A percentile compares a stretch with the other conserved stretches of the same genome.
Evolutionary conservation across 371 early-diverging fungal genomes (phyloP).

Genomic region (Circinella minor): DNA sequence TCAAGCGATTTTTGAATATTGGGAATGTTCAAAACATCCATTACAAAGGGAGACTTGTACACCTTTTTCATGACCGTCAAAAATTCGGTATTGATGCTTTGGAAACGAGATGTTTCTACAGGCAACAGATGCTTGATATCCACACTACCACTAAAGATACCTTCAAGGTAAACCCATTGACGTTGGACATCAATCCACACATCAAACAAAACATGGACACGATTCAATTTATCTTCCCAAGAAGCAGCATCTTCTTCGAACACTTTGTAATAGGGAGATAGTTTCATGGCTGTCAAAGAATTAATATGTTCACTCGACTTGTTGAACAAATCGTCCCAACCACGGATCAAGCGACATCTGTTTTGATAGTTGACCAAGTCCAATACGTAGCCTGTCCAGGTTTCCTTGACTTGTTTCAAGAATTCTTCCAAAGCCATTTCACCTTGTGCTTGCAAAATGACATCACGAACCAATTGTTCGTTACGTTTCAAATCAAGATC

Average conservation of each 20-base stretch:
- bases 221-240: slow-evolving; percentile 97
- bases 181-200: slow-evolving; percentile 99
- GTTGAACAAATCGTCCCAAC: slow-evolving; percentile 97
- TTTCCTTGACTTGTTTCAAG: slow-evolving; percentile 87
- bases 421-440: slow-evolving; percentile 99
- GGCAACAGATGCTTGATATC: slow-evolving; percentile 98
- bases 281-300: slow-evolving; percentile 95
- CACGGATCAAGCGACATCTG: slow-evolving; percentile 93
- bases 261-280: slow-evolving; percentile 96
- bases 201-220: slow-evolving; percentile 95
- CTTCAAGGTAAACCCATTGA: slow-evolving; percentile 99
- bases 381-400: slow-evolving; percentile 90
- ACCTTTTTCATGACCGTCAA: slow-evolving; percentile 97
- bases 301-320: slow-evolving; percentile 96
- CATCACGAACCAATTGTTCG: slow-evolving; percentile 83
- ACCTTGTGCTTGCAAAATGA: slow-evolving; percentile 93
- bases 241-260: slow-evolving; percentile 96
- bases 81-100: slow-evolving; percentile 97
- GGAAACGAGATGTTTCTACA: slow-evolving; percentile 93
- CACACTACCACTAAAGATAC: slow-evolving; percentile 94
- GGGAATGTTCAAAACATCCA: slow-evolving; percentile 92
- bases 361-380: slow-evolving; percentile 97
- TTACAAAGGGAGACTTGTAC: slow-evolving; percentile 94
- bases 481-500: slow-evolving; percentile 90
- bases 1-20: slow-evolving; percentile 96